These are phyloP conservation scores for Mucor racemosus DNA, from an alignment of 371 early-diverging fungal genomes.

Conservation along the genomic window DNA sequence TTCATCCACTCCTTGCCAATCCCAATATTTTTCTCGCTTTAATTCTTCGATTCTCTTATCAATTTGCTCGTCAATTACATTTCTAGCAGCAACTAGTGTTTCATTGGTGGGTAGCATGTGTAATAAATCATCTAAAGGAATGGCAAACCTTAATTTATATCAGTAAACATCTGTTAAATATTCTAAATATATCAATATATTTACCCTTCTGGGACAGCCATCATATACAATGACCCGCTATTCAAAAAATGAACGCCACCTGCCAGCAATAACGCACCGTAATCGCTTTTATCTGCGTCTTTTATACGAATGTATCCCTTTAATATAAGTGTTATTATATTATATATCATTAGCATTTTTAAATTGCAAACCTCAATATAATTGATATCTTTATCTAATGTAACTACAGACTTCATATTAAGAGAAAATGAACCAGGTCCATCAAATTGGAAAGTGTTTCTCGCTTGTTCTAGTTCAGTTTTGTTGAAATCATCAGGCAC, in stretches of 20 bases:
- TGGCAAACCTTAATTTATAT: conserved; percentile 25
- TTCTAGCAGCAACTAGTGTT: conserved; percentile 37
- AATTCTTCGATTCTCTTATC: conserved; percentile 44
- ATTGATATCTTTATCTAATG: conserved; percentile 52
- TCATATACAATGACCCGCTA: conserved; percentile 62
- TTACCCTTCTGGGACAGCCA: conserved; percentile 62
- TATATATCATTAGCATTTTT: not conserved
- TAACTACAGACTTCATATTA: conserved; percentile 51
- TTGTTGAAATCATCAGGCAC: conserved; percentile 31
- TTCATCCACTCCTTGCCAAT: conserved; percentile 24
- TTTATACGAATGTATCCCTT: conserved; percentile 60
- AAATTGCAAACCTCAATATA: conserved; percentile 53
- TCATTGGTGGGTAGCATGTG: conserved; percentile 60
- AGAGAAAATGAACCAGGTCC: conserved; percentile 49
- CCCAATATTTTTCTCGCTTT: conserved; percentile 29
- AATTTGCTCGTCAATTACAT: conserved; percentile 38
- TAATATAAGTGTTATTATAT: not conserved
- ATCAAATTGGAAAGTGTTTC: conserved; percentile 41
- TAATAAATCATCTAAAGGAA: conserved; percentile 54
- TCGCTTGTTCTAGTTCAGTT: conserved; percentile 38
- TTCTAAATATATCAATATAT: no score
- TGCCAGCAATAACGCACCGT: conserved; percentile 56
- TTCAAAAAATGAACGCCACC: conserved; percentile 62
- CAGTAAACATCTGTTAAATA: not conserved
- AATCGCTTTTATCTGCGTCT: conserved; percentile 58